Evolutionary conservation across 345 rosid genomes (phyloP).

Genomic region (Arabidopsis arenosa): DNA sequence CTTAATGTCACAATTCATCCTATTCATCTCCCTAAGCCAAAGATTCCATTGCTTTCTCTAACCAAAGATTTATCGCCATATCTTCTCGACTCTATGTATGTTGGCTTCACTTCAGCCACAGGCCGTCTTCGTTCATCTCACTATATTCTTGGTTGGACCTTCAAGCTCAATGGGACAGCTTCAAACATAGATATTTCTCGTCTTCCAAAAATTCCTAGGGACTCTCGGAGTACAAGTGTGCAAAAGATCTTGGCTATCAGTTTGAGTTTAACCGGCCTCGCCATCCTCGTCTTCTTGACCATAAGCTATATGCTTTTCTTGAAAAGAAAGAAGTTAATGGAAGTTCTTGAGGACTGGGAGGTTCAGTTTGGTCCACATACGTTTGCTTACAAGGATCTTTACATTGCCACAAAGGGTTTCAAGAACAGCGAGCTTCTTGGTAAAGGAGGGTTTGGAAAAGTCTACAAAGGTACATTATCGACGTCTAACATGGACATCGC

Average conservation of each 20-base stretch:
- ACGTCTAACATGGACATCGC: conserved; percentile 44
- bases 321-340: conserved; percentile 44
- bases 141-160: conserved; percentile 66
- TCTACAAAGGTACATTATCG: conserved; percentile 50
- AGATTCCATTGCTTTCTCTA: conserved; percentile 53
- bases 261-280: conserved; percentile 7
- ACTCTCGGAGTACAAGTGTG: conserved; percentile 6
- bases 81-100: conserved; percentile 45
- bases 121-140: conserved; percentile 41
- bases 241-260: conserved; percentile 43
- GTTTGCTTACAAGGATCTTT: conserved; percentile 48
- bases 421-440: conserved; percentile 52
- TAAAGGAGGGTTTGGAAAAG: conserved; percentile 56
- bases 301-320: conserved; percentile 26
- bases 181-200: conserved; percentile 44
- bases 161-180: conserved; percentile 51
- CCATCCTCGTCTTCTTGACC: conserved; percentile 25
- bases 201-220: conserved; percentile 57
- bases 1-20: conserved; percentile 65
- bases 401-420: conserved; percentile 56
- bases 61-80: conserved; percentile 58
- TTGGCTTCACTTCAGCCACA: conserved; percentile 67
- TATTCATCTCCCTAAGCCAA: conserved; percentile 54
- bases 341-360: conserved; percentile 56
- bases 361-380: conserved; percentile 52